Percentiles rank a stretch among this genome's conserved stretches.
Evolutionary conservation across 257 asterid species (phyloP).

Genomic region (Galeopsis tetrahit): DNA sequence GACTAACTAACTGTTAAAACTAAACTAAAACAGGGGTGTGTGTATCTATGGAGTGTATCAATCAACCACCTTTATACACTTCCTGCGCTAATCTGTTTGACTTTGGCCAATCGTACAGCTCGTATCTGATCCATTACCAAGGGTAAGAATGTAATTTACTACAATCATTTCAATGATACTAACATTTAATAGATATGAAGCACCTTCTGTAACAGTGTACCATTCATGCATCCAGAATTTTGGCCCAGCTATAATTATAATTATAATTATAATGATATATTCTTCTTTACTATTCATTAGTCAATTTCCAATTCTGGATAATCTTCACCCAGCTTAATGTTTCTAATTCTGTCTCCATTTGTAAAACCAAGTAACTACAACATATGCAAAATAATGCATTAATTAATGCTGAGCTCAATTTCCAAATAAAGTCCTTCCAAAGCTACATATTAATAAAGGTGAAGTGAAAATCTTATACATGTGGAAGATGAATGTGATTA

Average conservation of each 20-base stretch:
- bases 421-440: background rate
- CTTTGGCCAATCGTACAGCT: conserved; percentile 70
- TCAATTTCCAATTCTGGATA: conserved; percentile 1
- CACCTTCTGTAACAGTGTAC: background rate
- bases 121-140: conserved; percentile 60
- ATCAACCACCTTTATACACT: no score
- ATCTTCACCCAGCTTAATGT: background rate
- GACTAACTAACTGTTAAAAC: no score
- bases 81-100: conserved; percentile 53
- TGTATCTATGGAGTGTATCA: no score
- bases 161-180: conserved; percentile 3
- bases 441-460: background rate
- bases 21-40: no score
- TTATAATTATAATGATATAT: background rate
- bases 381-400: background rate
- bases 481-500: background rate
- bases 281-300: conserved; percentile 1
- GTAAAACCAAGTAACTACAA: background rate
- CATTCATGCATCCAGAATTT: conserved; percentile 18
- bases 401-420: background rate
- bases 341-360: background rate
- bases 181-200: background rate
- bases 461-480: background rate
- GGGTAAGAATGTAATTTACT: conserved; percentile 19
- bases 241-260: no score